Evolutionary conservation across 805 yeast species (phyloP), one percentile per base, ranked within the genome.

Genomic region (Cyberlindnera japonica): DNA sequence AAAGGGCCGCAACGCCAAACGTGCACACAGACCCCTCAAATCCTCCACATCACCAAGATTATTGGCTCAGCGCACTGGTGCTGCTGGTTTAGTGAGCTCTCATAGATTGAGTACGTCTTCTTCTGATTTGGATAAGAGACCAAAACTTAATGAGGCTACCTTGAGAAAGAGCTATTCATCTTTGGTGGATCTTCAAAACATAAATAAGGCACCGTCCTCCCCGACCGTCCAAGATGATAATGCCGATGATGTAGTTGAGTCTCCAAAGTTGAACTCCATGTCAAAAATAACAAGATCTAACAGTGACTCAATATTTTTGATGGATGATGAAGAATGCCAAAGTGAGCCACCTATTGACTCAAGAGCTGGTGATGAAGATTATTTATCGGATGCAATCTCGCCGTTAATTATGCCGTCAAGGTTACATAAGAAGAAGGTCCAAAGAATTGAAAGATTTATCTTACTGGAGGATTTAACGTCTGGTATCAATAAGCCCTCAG

Each of bases 391-490:
- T 26, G 37, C 44, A 14, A 38, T 48, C 5, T 51, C 57, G 3
- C 57, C 59, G 15, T 17, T 50, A 23, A 41, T 51, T 1, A 43
- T 46, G 15, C 50, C 30, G 7, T 27, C 52, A 24, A 40, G 46
- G 31, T 35, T 36, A 3, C 16, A 31, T 11, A 36, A 38, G 23
- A 45, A 62, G 20, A 62, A 70, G 32, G 68, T 68, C 40, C 77
- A 83, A 0, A 65, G 81, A 39, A 78, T 83, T 28, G 95, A 86
- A 63, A 70, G 95, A 47, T 93, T 89, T 58, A 82, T 93, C 27
- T 63, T 93, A 9, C 68, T 93, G 36, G 99, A 95, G 58, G 99
- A 93, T 64, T 65, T 93, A 35, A 93, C 98, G 0, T 74, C 81
- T 40, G 86, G 87, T 18, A 79, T 91, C 80, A 68, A 64, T 22